Evolutionary conservation across 345 rosid genomes (phyloP).

Genomic region (Cochlearia excelsa): DNA sequence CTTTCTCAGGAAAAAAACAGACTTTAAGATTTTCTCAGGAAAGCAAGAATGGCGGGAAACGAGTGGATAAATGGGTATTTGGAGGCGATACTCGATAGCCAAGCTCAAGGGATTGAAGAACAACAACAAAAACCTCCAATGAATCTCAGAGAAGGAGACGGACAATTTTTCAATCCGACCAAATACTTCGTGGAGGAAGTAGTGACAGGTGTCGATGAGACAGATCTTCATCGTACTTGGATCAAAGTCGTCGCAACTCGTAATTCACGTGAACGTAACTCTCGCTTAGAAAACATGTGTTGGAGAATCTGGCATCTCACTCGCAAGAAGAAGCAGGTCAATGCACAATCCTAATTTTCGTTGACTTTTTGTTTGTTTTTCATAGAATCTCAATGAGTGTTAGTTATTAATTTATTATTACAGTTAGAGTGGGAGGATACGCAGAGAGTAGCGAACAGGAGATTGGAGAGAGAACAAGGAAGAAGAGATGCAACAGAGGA

Average conservation of each 20-base stretch:
- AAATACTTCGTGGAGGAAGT: slow-evolving; percentile 95
- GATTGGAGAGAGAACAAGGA: slow-evolving; percentile 82
- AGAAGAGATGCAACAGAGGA: slow-evolving; percentile 79
- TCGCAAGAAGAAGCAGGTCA: slow-evolving; percentile 95
- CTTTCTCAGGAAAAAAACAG: neutral
- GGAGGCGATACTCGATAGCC: slow-evolving; percentile 88
- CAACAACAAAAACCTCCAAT: slow-evolving; percentile 41
- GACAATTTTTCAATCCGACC: slow-evolving; percentile 73
- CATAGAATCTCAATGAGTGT: too few relatives aligned
- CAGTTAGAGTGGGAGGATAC: slow-evolving; percentile 76
- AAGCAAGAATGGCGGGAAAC: slow-evolving; percentile 67
- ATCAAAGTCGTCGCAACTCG: slow-evolving; percentile 95
- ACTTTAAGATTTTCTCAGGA: neutral
- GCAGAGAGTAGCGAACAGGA: slow-evolving; percentile 58
- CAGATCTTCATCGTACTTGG: slow-evolving; percentile 89
- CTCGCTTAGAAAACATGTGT: slow-evolving; percentile 97
- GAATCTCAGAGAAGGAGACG: slow-evolving; percentile 52
- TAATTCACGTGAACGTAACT: slow-evolving; percentile 86
- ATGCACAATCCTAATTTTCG: neutral
- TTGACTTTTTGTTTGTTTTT: too few relatives aligned
- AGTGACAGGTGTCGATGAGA: slow-evolving; percentile 86
- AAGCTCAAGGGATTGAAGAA: slow-evolving; percentile 59
- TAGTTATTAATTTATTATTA: neutral
- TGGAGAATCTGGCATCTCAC: slow-evolving; percentile 99
- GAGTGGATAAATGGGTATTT: slow-evolving; percentile 97